Percentiles rank a stretch among this genome's conserved stretches.
phyloP scores from a whole-genome alignment of 73 alveolate species.

The Paramecium primaurelia region DNA sequence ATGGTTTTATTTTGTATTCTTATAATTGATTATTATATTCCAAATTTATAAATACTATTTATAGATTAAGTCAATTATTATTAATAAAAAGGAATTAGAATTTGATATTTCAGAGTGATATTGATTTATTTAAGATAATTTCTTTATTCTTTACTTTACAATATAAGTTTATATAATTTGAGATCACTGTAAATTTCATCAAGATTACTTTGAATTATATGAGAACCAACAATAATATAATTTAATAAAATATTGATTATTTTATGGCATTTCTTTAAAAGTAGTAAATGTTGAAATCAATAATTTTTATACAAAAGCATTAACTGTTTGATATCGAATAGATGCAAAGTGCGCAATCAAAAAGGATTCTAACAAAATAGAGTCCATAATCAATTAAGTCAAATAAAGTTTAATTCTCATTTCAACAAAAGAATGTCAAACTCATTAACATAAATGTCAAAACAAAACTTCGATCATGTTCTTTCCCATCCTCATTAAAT shows the following conservation, averaged over 20 bases:
- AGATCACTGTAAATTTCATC: not conserved
- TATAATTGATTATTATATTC: not conserved
- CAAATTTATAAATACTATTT: not conserved
- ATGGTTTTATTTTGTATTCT: not conserved
- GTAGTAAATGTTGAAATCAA: conserved; percentile 5
- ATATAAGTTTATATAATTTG: too few species aligned
- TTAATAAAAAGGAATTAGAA: not conserved
- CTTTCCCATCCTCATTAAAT: not conserved
- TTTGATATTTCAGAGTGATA: not conserved
- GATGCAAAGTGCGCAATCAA: not conserved
- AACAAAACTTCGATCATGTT: not conserved
- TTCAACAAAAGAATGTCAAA: not conserved
- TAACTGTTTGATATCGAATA: not conserved
- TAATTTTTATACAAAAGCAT: not conserved
- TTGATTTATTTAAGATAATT: not conserved
- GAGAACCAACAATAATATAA: not conserved
- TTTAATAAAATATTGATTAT: not conserved
- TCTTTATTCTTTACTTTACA: not conserved
- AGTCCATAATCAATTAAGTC: not conserved
- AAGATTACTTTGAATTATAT: not conserved
- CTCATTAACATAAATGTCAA: not conserved
- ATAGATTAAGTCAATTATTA: not conserved
- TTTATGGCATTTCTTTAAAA: not conserved
- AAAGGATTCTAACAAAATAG: not conserved
- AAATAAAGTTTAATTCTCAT: not conserved